Evolutionary conservation across 1,284 basidiomycete genomes (phyloP).

Genomic region (Sanghuangporus sanghuang): DNA sequence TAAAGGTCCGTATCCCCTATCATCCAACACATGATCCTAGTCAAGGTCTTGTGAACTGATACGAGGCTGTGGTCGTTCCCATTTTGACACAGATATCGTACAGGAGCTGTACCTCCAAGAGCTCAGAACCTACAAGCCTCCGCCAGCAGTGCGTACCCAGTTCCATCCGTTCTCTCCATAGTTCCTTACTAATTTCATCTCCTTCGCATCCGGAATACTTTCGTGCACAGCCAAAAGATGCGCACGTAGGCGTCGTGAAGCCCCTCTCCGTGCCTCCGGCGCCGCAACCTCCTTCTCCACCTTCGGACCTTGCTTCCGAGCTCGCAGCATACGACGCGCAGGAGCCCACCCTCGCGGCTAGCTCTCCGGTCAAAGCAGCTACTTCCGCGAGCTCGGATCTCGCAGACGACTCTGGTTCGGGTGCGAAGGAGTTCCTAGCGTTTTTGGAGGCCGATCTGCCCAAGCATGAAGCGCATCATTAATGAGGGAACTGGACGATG

Average conservation of each 20-base stretch:
- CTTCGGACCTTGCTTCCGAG: slow-evolving; percentile 77
- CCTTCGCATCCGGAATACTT: neutral
- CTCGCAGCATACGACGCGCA: slow-evolving; percentile 74
- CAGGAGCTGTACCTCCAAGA: slow-evolving; percentile 91
- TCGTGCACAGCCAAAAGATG: slow-evolving; percentile 65
- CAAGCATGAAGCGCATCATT: slow-evolving; percentile 51
- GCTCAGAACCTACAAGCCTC: slow-evolving; percentile 84
- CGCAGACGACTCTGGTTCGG: slow-evolving; percentile 35
- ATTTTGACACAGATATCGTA: slow-evolving; percentile 64
- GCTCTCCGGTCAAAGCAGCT: slow-evolving; percentile 13
- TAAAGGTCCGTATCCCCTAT: slow-evolving; percentile 50
- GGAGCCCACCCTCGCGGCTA: slow-evolving; percentile 57
- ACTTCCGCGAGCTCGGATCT: slow-evolving; percentile 26
- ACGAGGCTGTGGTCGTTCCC: neutral
- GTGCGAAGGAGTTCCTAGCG: slow-evolving; percentile 55
- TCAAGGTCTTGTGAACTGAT: neutral
- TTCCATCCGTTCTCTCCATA: slow-evolving; percentile 13
- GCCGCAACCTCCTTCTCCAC: slow-evolving; percentile 67
- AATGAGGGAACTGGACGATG: slow-evolving; percentile 9
- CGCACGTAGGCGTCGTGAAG: slow-evolving; percentile 79
- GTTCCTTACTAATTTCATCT: slow-evolving; percentile 1
- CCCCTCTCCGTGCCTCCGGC: slow-evolving; percentile 60
- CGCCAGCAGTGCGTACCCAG: slow-evolving; percentile 41
- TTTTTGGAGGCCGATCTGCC: slow-evolving; percentile 57
- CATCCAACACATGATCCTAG: neutral